Evolutionary conservation across 305 asterid genomes (phyloP).

Genomic region (Caryopteris hybrid): DNA sequence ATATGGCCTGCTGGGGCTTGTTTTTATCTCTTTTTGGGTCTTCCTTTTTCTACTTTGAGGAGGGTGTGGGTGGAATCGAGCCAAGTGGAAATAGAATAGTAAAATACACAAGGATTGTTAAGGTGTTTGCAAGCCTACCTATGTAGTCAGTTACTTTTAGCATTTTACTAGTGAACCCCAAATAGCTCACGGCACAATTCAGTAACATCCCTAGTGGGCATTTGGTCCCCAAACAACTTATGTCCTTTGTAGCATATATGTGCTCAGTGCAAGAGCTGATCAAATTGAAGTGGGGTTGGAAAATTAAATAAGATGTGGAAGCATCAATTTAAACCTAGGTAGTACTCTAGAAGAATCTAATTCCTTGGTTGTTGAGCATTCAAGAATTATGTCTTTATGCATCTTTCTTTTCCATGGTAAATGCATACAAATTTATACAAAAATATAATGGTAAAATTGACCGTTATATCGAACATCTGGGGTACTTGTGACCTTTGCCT

Average conservation of each 20-base stretch:
- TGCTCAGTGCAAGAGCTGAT: not conserved
- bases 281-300: not conserved
- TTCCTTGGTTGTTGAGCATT: constrained; percentile 12
- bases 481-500: too few relatives aligned
- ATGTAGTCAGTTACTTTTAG: too few relatives aligned
- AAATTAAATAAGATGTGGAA: not conserved
- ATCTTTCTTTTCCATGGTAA: not conserved
- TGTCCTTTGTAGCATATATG: too few relatives aligned
- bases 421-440: not conserved
- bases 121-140: too few relatives aligned
- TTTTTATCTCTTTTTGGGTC: not conserved
- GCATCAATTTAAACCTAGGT: not conserved
- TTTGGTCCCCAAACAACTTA: not conserved
- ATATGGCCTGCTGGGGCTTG: not conserved
- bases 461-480: too few relatives aligned
- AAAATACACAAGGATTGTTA: too few relatives aligned
- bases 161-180: not conserved
- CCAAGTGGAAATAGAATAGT: too few relatives aligned
- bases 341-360: constrained; percentile 15
- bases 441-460: too few relatives aligned
- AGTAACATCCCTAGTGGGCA: too few relatives aligned
- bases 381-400: constrained; percentile 2
- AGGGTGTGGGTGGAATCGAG: not conserved
- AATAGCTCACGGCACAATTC: not conserved
- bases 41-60: not conserved